A percentile compares a stretch with the other conserved stretches of the same genome.
These are phyloP conservation scores for Cladorrhinum sp. DNA, from an alignment of 2,329 filamentous ascomycete genomes.

Conservation along the genomic window DNA sequence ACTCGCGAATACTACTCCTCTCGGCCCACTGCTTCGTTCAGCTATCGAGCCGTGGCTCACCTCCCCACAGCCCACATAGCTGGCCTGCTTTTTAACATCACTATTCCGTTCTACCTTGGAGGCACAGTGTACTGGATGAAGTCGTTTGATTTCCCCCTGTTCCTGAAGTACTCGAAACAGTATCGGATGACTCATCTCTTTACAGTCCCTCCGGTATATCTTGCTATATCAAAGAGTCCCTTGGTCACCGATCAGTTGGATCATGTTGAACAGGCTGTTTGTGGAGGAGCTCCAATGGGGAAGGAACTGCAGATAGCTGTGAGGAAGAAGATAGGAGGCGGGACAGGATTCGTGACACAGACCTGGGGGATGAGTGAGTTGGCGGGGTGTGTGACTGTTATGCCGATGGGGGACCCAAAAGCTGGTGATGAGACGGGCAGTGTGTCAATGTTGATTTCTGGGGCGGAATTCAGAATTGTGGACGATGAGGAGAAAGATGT, in stretches of 20 bases:
- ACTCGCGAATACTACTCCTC: constrained; percentile 31
- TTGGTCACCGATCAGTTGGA: constrained; percentile 55
- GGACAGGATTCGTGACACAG: constrained; percentile 45
- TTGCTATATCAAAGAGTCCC: constrained; percentile 56
- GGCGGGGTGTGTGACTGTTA: constrained; percentile 45
- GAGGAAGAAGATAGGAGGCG: constrained; percentile 45
- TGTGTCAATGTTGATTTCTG: constrained; percentile 41
- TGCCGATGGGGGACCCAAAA: constrained; percentile 35
- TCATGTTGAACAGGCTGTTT: constrained; percentile 44
- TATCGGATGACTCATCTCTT: constrained; percentile 54
- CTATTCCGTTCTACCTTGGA: constrained; percentile 41
- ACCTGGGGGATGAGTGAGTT: constrained; percentile 61
- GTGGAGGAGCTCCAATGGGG: constrained; percentile 57
- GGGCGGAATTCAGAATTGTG: constrained; percentile 36
- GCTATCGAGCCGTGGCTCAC: constrained; percentile 40
- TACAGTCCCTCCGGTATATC: constrained; percentile 59
- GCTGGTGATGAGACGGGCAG: constrained; percentile 41
- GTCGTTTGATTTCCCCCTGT: constrained; percentile 54
- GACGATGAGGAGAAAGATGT: constrained; percentile 41
- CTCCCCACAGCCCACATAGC: constrained; percentile 47
- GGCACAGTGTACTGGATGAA: constrained; percentile 61
- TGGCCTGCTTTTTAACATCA: constrained; percentile 43
- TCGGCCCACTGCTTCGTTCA: constrained; percentile 26
- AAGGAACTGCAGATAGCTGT: constrained; percentile 51
- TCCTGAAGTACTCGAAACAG: constrained; percentile 50